Evolutionary conservation across 2,329 filamentous ascomycete genomes (phyloP).

Genomic region (Pyrenophora tritici-repentis): DNA sequence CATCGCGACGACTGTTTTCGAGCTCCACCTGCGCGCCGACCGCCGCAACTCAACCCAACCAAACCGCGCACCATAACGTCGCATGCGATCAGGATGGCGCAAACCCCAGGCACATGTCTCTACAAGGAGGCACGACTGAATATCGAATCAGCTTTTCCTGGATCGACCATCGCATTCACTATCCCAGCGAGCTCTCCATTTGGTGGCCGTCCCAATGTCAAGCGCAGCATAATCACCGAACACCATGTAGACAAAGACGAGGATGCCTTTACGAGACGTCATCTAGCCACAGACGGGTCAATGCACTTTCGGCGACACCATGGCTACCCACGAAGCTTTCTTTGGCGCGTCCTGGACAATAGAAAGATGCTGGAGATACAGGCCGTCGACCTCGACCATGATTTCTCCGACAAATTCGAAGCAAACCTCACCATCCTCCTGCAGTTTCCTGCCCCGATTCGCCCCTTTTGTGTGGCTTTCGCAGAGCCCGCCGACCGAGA

Average conservation of each 20-base stretch:
- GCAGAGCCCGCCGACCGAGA: slow-evolving; percentile 80
- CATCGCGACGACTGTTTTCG: slow-evolving; percentile 41
- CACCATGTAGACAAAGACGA: slow-evolving; percentile 64
- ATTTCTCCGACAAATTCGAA: slow-evolving; percentile 66
- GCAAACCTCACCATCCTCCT: slow-evolving; percentile 77
- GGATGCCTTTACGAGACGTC: slow-evolving; percentile 70
- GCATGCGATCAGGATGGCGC: slow-evolving; percentile 72
- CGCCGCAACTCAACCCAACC: slow-evolving; percentile 17
- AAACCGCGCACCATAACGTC: slow-evolving; percentile 21
- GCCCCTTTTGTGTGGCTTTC: slow-evolving; percentile 78
- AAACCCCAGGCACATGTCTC: slow-evolving; percentile 66
- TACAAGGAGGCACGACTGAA: slow-evolving; percentile 89
- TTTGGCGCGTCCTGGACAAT: slow-evolving; percentile 88
- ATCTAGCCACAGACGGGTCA: slow-evolving; percentile 75
- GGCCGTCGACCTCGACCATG: slow-evolving; percentile 76
- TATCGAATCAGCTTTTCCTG: slow-evolving; percentile 72
- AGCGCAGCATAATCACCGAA: slow-evolving; percentile 47
- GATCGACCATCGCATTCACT: slow-evolving; percentile 70
- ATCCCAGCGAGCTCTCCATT: slow-evolving; percentile 45
- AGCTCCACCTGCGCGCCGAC: slow-evolving; percentile 30
- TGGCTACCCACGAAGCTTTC: slow-evolving; percentile 78
- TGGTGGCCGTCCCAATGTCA: slow-evolving; percentile 34
- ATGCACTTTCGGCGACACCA: slow-evolving; percentile 82
- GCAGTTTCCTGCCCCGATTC: slow-evolving; percentile 73
- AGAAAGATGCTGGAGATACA: slow-evolving; percentile 81